A percentile compares a stretch with the other conserved stretches of the same genome.
phyloP scores from a whole-genome alignment of 2,329 filamentous ascomycete species.

The Cladophialophora bantiana region DNA sequence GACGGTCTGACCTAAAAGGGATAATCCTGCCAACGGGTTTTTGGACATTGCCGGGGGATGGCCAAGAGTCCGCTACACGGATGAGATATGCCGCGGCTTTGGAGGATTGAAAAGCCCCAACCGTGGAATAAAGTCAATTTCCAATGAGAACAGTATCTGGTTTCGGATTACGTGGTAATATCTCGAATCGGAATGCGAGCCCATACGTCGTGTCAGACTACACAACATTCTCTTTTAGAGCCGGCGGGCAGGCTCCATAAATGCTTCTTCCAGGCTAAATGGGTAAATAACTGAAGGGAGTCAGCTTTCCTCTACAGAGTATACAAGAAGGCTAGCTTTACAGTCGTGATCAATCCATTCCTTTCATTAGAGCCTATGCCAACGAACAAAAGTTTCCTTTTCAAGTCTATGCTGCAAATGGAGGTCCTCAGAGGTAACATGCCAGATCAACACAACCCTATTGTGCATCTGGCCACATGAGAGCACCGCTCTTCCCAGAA shows the following conservation, averaged over 20 bases:
- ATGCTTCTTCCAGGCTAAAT: not conserved
- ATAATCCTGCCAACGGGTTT: not conserved
- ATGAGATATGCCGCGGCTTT: not conserved
- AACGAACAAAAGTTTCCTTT: not conserved
- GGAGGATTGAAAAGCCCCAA: not conserved
- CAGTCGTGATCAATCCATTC: not conserved
- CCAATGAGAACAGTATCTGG: not conserved
- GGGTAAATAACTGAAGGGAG: not conserved
- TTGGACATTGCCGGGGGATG: not conserved
- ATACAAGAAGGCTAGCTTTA: not conserved
- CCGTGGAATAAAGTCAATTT: not conserved
- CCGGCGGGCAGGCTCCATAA: not conserved
- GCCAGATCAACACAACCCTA: not conserved
- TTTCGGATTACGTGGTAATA: not conserved
- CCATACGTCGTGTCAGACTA: not conserved
- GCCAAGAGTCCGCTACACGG: not conserved
- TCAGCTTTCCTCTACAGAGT: not conserved
- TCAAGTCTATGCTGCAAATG: not conserved
- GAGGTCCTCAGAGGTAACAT: not conserved
- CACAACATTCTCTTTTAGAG: not conserved
- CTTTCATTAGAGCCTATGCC: not conserved
- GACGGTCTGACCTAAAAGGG: not conserved
- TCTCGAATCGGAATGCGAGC: not conserved
- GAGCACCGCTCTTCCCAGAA: constrained; percentile 54
- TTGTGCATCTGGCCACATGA: constrained; percentile 45